Evolutionary conservation across 495 filamentous ascomycete genomes (phyloP), one percentile per base, ranked within the genome.

Genomic region (Hypoxylon subgilvum): DNA sequence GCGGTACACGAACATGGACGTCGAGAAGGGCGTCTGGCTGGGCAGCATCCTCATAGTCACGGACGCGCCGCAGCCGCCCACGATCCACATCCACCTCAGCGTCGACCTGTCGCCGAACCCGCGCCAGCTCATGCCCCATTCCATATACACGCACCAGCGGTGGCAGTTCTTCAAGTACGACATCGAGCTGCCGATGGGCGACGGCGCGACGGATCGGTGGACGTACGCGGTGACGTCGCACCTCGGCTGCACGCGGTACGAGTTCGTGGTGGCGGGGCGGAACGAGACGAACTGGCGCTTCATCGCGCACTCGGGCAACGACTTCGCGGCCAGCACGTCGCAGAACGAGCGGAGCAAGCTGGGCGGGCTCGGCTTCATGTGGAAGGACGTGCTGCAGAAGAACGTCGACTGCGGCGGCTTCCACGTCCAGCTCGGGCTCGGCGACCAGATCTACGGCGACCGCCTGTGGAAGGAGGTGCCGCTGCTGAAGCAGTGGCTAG

Each of bases 121-220:
- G 5, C 84, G 89, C 12, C 94, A 97, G 66, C 78, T 98, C 10
- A 89, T 92, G 51, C 85, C 91, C 0, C 84, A 88, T 61, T 85
- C 87, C 14, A 96, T 98, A 39, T 89, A 86, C 61, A 86, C 83
- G 6, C 95, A 98, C 72, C 92, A 95, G 65, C 78, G 90, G 28
- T 98, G 92, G 91, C 87, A 85, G 8, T 98, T 98, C 67, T 97
- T 95, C 74, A 88, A 94, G 58, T 98, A 98, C 66, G 94, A 97
- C 55, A 71, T 98, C 51, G 90, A 96, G 59, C 74, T 97, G 19
- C 86, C 85, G 57, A 97, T 98, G 94, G 88, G 88, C 23, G 94
- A 97, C 7, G 38, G 38, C 74, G 75, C 80, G 2, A 85, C 88
- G 21, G 89, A 92, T 3, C 91, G 94, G 65, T 98, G 94, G 94